Evolutionary conservation across 257 asterid genomes (phyloP).

Genomic region (Fraxinus anomala): DNA sequence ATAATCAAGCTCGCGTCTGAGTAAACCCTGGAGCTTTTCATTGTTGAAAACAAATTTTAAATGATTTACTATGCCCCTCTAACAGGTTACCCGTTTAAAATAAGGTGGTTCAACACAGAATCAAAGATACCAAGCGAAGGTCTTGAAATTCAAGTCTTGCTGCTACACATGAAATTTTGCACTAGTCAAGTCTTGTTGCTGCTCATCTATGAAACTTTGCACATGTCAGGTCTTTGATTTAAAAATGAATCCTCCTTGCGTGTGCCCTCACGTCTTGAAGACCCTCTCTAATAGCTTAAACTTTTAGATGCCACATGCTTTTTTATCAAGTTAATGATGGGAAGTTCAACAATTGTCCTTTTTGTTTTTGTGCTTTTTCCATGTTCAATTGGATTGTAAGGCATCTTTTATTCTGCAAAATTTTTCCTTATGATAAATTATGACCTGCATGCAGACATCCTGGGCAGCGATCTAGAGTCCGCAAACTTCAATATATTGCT

Average conservation of each 20-base stretch:
- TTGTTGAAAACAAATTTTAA: background rate
- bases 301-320: background rate
- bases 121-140: background rate
- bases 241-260: background rate
- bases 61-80: background rate
- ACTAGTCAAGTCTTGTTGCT: background rate
- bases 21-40: slow-evolving; percentile 4
- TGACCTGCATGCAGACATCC: slow-evolving; percentile 61
- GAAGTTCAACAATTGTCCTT: background rate
- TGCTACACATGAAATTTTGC: background rate
- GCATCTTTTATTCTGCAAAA: slow-evolving; percentile 11
- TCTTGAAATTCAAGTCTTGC: background rate
- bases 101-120: background rate
- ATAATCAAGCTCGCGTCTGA: background rate
- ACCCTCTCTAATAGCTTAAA: background rate
- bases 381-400: background rate
- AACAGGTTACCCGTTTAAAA: background rate
- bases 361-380: background rate
- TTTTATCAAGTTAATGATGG: no score
- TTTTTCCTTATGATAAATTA: slow-evolving; percentile 7
- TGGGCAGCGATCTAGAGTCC: slow-evolving; percentile 80
- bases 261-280: background rate
- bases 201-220: background rate
- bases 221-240: background rate
- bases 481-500: slow-evolving; percentile 77